Evolutionary conservation across 2,329 filamentous ascomycete species (phyloP), one percentile per base, ranked within the genome.

Genomic region (Fusarium paranaense): DNA sequence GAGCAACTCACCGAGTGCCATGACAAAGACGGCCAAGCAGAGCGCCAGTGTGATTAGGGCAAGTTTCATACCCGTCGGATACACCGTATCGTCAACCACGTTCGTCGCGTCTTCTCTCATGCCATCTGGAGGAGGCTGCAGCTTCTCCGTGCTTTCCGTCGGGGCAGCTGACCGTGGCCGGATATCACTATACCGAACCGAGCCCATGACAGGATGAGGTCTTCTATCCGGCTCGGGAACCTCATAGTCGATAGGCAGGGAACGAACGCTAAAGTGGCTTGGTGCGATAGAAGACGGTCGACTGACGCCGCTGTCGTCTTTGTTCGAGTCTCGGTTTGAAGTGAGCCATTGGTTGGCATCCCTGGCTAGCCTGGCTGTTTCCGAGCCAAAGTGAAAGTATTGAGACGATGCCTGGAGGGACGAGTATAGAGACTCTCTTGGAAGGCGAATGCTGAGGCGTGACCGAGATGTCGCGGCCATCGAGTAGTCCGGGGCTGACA

Each of bases 1-100:
- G 6, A 6, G 0, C 4, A 13, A 60, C 78, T 61, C 71, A 80
- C 83, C 83, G 5, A 85, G 78, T 2, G 83, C 83, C 80, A 85
- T 83, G 45, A 85, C 78, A 66, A 85, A 84, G 13, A 85, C 83
- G 16, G 82, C 81, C 16, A 85, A 69, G 38, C 80, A 83, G 16
- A 85, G 76, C 5, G 83, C 83, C 32, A 83, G 63, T n/a, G 79
- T 80, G 45, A 85, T 83, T 50, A 85, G 62, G 5, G 47, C 65
- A n/a, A 82, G 78, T 30, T 79, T 80, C 16, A 72, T 52, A 37
- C 77, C 75, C 16, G 72, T 77, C 5, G 75, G 75, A 35, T 80
- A 78, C n/a, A 73, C 76, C 18, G 70, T 54, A 6, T 72, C 60
- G 22, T 72, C 67, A 5, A 40, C 35, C 33, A 52, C 47, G 5